Evolutionary conservation across 352 stramenopile species (phyloP).

Genomic region (Hyaloperonospora brassicae): DNA sequence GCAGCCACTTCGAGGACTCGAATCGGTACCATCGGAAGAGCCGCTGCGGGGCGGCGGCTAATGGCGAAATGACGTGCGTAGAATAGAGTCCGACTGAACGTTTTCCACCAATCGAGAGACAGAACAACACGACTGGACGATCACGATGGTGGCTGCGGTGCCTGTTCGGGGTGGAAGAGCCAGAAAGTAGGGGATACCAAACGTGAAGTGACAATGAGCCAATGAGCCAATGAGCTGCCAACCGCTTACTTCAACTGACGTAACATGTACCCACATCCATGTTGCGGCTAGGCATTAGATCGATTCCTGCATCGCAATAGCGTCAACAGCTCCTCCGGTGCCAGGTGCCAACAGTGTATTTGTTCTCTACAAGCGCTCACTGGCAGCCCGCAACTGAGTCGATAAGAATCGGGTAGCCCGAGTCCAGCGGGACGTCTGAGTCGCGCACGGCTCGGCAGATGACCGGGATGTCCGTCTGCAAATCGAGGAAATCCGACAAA

Average conservation of each 20-base stretch:
- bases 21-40: constrained; percentile 35
- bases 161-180: too few species aligned
- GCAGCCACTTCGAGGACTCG: constrained; percentile 38
- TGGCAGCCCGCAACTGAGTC: constrained; percentile 86
- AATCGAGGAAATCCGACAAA: constrained; percentile 89
- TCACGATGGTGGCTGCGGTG: not conserved
- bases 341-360: too few species aligned
- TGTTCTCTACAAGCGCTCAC: constrained; percentile 14
- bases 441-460: constrained; percentile 90
- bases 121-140: constrained; percentile 8
- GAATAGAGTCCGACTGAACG: not conserved
- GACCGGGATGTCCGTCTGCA: constrained; percentile 86
- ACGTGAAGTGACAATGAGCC: too few species aligned
- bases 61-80: too few species aligned
- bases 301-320: too few species aligned
- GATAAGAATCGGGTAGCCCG: constrained; percentile 94
- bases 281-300: too few species aligned
- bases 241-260: too few species aligned
- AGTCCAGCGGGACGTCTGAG: constrained; percentile 85
- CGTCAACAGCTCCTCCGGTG: too few species aligned
- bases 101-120: constrained; percentile 2
- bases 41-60: not conserved
- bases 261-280: too few species aligned
- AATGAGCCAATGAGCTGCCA: too few species aligned
- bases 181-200: too few species aligned